Conservation (phyloP, 2,329 filamentous ascomycete genomes). For the Aureobasidium namibiae region DNA sequence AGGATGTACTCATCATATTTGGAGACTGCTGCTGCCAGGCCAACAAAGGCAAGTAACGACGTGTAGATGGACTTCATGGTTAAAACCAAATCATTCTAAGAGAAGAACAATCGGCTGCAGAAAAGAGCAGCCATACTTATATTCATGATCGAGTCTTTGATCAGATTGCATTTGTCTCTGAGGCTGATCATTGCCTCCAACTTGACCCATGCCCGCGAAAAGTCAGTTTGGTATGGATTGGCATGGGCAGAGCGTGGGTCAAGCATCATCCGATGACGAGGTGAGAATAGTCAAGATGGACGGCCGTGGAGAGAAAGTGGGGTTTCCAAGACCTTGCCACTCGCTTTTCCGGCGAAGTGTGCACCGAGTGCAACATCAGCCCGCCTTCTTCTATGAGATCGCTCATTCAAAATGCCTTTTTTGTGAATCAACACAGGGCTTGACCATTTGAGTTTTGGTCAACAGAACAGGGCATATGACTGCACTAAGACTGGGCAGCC, state of each 20-base stretch:
- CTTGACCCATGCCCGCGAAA: neutral
- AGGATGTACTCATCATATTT: slow-evolving; percentile 35
- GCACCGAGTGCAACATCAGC: neutral
- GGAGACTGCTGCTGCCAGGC: slow-evolving; percentile 15
- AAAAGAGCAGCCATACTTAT: neutral
- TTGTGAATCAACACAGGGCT: neutral
- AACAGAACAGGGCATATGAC: neutral
- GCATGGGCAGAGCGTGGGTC: neutral
- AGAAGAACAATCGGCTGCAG: neutral
- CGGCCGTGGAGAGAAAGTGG: neutral
- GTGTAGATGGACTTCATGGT: neutral
- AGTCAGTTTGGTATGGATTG: neutral
- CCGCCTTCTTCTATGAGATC: neutral
- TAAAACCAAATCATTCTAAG: neutral
- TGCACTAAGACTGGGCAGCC: neutral
- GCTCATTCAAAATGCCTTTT: neutral
- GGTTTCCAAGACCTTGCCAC: neutral
- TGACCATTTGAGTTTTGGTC: neutral
- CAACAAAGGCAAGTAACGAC: neutral
- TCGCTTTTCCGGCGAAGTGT: neutral
- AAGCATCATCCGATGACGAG: neutral
- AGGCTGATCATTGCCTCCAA: neutral
- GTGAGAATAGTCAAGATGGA: neutral
- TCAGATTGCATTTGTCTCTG: neutral
- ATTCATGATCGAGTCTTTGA: neutral